A percentile compares a stretch with the other conserved stretches of the same genome.
phyloP scores from a whole-genome alignment of 2,329 filamentous ascomycete species.

The Xylariaceae sp. region DNA sequence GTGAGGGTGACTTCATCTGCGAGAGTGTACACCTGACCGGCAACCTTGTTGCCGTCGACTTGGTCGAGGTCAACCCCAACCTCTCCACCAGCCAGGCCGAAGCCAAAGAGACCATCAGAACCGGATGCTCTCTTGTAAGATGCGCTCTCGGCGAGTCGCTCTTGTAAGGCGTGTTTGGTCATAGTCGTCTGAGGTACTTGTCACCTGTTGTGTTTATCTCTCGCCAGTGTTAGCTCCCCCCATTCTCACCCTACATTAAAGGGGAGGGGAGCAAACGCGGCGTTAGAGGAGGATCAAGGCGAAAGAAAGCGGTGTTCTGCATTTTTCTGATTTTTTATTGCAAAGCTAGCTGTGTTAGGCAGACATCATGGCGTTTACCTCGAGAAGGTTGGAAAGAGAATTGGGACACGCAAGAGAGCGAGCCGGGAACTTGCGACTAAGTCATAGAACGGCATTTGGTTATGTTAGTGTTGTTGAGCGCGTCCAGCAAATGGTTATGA shows the following conservation, averaged over 20 bases:
- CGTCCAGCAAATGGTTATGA: not conserved
- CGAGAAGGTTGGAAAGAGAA: not conserved
- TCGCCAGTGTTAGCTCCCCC: not conserved
- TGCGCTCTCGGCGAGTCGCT: constrained; percentile 90
- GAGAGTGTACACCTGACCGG: constrained; percentile 79
- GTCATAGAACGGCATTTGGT: not conserved
- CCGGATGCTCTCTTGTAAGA: constrained; percentile 84
- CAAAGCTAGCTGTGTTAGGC: not conserved
- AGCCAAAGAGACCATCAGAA: constrained; percentile 79
- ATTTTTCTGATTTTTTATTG: not conserved
- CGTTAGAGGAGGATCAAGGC: not conserved
- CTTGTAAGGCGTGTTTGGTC: constrained; percentile 46
- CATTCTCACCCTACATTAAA: not conserved
- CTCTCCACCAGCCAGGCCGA: constrained; percentile 58
- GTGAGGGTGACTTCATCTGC: constrained; percentile 96
- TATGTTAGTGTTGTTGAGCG: not conserved
- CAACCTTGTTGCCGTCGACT: constrained; percentile 70
- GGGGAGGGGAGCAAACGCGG: not conserved
- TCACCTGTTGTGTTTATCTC: not conserved
- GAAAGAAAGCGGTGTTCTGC: not conserved
- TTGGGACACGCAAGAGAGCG: not conserved
- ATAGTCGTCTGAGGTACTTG: not conserved
- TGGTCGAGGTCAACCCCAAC: constrained; percentile 77
- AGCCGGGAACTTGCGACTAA: not conserved
- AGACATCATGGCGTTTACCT: not conserved